phyloP scores from a whole-genome alignment of 225 moss, liverwort and hornwort genomes.

The Ulota crispa region DNA sequence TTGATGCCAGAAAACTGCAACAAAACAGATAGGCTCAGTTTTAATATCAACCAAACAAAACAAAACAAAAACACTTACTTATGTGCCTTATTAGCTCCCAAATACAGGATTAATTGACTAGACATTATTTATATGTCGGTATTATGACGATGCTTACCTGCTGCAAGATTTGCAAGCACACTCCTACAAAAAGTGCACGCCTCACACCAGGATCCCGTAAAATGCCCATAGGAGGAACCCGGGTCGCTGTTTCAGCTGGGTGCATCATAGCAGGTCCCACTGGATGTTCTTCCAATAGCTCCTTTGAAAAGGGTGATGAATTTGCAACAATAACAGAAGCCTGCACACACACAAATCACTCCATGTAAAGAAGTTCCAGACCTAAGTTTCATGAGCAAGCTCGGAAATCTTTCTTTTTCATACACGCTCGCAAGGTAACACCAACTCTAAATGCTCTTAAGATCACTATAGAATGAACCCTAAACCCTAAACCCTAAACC shows the following conservation, averaged over 20 bases:
- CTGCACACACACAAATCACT: conserved; percentile 22
- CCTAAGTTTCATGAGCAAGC: neutral
- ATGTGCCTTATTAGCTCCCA: too few relatives aligned
- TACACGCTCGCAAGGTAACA: neutral
- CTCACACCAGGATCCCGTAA: conserved; percentile 75
- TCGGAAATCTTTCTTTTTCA: neutral
- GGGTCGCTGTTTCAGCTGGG: conserved; percentile 82
- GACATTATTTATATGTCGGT: neutral
- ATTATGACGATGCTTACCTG: conserved; percentile 51
- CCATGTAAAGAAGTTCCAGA: neutral
- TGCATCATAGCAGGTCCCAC: conserved; percentile 91
- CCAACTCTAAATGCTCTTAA: neutral
- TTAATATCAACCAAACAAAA: neutral
- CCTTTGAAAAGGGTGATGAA: conserved; percentile 61
- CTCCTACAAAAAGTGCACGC: conserved; percentile 85
- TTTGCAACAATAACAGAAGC: conserved; percentile 87
- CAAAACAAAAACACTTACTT: too few relatives aligned
- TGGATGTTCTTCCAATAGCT: conserved; percentile 50
- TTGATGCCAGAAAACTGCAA: conserved; percentile 95
- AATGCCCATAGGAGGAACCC: conserved; percentile 75
- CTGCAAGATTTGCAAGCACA: conserved; percentile 78
- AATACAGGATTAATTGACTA: too few relatives aligned
- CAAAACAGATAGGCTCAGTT: neutral
- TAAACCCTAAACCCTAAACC: neutral
- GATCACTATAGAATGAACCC: neutral